phyloP scores from a whole-genome alignment of 2,329 filamentous ascomycete species.

The Trichoderma endophyticum region DNA sequence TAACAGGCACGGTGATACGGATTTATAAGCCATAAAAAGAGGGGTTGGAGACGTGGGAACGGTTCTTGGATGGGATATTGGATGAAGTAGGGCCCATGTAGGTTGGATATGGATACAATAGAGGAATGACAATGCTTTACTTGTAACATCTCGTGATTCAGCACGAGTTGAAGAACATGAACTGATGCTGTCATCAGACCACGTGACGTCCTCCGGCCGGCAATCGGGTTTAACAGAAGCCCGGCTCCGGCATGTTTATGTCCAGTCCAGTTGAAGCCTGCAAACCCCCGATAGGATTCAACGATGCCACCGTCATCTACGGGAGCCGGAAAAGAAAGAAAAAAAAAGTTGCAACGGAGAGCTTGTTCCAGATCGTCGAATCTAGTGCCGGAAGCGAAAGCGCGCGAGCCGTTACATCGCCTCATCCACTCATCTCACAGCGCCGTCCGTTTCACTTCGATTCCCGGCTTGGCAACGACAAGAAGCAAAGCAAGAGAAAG shows the following conservation, averaged over 20 bases:
- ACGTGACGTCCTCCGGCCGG: constrained; percentile 7
- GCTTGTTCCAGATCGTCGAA: neutral
- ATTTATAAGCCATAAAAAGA: neutral
- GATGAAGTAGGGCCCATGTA: neutral
- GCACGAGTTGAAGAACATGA: neutral
- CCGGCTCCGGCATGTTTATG: neutral
- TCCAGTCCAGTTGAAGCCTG: neutral
- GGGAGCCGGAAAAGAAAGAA: neutral
- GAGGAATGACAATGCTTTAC: neutral
- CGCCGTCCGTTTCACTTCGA: neutral
- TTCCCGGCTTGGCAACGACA: neutral
- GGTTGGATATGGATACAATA: neutral
- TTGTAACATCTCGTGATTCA: neutral
- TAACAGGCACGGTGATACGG: neutral
- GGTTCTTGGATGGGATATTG: neutral
- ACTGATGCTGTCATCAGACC: neutral
- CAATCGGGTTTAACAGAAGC: constrained; percentile 5
- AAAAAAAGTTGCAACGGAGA: neutral
- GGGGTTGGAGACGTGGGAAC: neutral
- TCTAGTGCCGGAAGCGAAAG: neutral
- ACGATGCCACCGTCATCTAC: neutral
- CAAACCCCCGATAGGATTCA: neutral
- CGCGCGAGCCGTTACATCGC: neutral
- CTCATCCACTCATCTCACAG: neutral
- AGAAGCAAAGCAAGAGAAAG: neutral